Evolutionary conservation across 805 yeast species (phyloP), one percentile per base, ranked within the genome.

Genomic region (Saturnispora quitensis): DNA sequence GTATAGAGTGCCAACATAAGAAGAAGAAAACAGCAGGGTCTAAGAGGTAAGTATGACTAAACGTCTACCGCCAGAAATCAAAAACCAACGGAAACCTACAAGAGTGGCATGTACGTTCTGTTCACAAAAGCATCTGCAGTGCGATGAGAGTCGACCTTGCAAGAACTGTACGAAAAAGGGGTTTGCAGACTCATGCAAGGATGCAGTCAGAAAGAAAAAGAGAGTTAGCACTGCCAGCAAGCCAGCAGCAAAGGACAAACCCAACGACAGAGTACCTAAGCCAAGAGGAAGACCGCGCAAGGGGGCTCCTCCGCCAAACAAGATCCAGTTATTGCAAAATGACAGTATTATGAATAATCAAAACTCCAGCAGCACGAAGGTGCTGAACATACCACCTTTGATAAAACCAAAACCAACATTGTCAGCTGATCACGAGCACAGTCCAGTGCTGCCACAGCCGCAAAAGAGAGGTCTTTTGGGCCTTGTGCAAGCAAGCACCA

Each of bases 61-160:
- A 62, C 75, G 72, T 56, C 75, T 84, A 24, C 73, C 82, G 1
- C 65, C 67, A 12, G 76, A 73, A 49, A 76, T 81, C 57, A 82
- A 79, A 61, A 69, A 68, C 42, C 68, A 66, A 38, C 66, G 91
- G 44, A 78, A 73, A 56, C 88, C 89, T 5, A 80, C 84, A 2
- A 68, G 78, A 8, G 73, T 84, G 45, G 93, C 91, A 1, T 85
- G 93, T 60, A 73, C 73, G 18, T 82, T 83, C 61, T 85, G 91
- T 63, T 89, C 84, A 61, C 67, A 73, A 25, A 85, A 85, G 56
- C 93, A 84, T 59, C 70, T 85, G 13, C 90, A 84, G 58, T 85
- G 91, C 63, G 86, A 84, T 55, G 68, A 76, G 52, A 72, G 74
- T 27, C 68, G 93, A 52, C 91, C 93, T 0, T 85, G 91, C 59